A percentile compares a stretch with the other conserved stretches of the same genome.
These are phyloP conservation scores for Tolypocladium album DNA, from an alignment of 2,329 filamentous ascomycete species.

Conservation along the genomic window DNA sequence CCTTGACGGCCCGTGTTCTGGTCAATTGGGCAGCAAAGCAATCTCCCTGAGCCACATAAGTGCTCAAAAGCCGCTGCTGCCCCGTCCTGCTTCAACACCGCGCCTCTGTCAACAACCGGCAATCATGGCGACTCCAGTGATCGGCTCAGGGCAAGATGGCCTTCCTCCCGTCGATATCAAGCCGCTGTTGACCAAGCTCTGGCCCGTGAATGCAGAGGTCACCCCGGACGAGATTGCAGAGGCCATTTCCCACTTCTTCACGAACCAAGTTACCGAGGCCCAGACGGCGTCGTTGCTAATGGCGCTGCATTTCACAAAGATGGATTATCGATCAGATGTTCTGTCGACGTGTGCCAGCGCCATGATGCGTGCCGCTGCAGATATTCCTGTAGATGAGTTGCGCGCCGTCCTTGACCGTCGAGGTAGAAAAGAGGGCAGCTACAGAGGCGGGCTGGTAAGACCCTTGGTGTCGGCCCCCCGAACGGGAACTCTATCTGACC, in stretches of 20 bases:
- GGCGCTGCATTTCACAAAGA: slow-evolving; percentile 80
- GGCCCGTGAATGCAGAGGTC: slow-evolving; percentile 47
- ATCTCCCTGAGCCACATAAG: neutral
- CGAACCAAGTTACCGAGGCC: slow-evolving; percentile 75
- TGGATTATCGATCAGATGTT: slow-evolving; percentile 76
- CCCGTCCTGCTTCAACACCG: neutral
- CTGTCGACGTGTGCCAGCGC: slow-evolving; percentile 72
- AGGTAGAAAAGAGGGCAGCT: slow-evolving; percentile 58
- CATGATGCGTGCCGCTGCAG: slow-evolving; percentile 72
- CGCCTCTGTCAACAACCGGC: neutral
- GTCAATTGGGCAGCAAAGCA: neutral
- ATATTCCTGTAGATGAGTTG: slow-evolving; percentile 56
- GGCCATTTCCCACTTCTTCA: slow-evolving; percentile 88
- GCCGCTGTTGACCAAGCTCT: slow-evolving; percentile 61
- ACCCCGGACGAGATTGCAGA: slow-evolving; percentile 74
- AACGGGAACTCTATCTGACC: neutral
- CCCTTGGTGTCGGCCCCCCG: neutral
- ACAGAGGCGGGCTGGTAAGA: slow-evolving; percentile 73
- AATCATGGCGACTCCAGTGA: slow-evolving; percentile 19
- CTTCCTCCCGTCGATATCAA: slow-evolving; percentile 48
- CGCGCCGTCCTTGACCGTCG: slow-evolving; percentile 47
- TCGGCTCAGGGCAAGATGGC: slow-evolving; percentile 14
- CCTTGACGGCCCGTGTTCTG: neutral
- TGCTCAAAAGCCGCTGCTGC: neutral
- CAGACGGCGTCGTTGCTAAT: slow-evolving; percentile 83